Evolutionary conservation across 2,329 filamentous ascomycete genomes (phyloP).

Genomic region (Dactylonectria macrodidyma): DNA sequence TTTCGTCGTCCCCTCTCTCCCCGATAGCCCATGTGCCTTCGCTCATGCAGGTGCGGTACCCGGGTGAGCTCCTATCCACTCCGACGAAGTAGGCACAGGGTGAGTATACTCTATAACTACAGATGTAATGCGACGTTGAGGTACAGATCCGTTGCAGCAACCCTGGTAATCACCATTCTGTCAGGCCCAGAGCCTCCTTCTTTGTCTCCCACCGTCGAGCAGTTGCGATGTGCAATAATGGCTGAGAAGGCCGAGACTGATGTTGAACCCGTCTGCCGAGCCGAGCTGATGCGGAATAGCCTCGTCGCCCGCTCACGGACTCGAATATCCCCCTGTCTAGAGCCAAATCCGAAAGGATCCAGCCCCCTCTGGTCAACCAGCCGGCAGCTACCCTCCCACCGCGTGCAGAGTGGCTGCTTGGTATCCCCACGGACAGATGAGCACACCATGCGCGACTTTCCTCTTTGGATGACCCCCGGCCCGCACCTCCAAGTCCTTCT

Average conservation of each 20-base stretch:
- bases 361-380: constrained; percentile 35
- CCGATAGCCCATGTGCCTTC: constrained; percentile 34
- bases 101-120: constrained; percentile 31
- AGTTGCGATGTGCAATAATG: constrained; percentile 9
- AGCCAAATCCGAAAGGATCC: constrained; percentile 43
- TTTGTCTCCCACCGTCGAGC: constrained; percentile 12
- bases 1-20: constrained; percentile 39
- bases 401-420: constrained; percentile 33
- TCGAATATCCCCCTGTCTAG: constrained; percentile 39
- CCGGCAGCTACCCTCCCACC: constrained; percentile 31
- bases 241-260: constrained; percentile 10
- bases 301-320: constrained; percentile 42
- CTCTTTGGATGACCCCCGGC: constrained; percentile 44
- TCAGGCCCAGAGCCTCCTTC: constrained; percentile 16
- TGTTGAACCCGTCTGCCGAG: constrained; percentile 33
- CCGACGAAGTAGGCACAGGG: constrained; percentile 32
- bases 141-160: constrained; percentile 36
- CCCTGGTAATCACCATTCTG: constrained; percentile 22
- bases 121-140: constrained; percentile 27
- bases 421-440: constrained; percentile 44
- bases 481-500: constrained; percentile 41
- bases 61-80: constrained; percentile 32
- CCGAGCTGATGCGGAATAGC: constrained; percentile 37
- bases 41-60: constrained; percentile 43
- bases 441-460: constrained; percentile 51